A percentile compares a stretch with the other conserved stretches of the same genome.
These are phyloP conservation scores for Ceriops decandra DNA, from an alignment of 345 rosid species.

Conservation along the genomic window DNA sequence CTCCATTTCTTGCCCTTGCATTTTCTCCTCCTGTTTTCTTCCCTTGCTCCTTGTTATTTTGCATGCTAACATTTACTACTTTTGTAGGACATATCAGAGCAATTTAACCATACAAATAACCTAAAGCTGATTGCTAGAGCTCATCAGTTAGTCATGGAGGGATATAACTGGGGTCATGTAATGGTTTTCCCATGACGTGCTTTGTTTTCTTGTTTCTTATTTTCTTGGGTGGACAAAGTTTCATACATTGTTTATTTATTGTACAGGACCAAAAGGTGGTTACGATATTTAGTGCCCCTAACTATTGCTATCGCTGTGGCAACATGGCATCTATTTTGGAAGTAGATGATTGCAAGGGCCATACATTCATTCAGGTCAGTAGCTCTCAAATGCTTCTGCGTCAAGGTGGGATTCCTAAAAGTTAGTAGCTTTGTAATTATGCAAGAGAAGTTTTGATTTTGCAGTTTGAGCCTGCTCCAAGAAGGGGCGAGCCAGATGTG, in stretches of 20 bases:
- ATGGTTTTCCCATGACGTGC: constrained; percentile 15
- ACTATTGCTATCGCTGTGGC: constrained; percentile 96
- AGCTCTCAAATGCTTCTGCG: background rate
- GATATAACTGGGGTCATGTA: constrained; percentile 98
- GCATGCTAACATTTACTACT: constrained; percentile 5
- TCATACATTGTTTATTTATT: constrained; percentile 1
- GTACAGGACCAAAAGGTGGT: constrained; percentile 93
- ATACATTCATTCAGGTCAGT: constrained; percentile 89
- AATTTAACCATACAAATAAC: constrained; percentile 83
- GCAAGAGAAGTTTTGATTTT: background rate
- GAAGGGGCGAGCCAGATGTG: constrained; percentile 97
- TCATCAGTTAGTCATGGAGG: constrained; percentile 96
- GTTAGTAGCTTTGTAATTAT: background rate
- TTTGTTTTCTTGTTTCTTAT: background rate
- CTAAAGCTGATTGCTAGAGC: constrained; percentile 92
- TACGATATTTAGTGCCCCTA: constrained; percentile 94
- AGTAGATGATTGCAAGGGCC: constrained; percentile 90
- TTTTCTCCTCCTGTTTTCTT: background rate
- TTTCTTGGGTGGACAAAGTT: constrained; percentile 4
- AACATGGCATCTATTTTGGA: constrained; percentile 96
- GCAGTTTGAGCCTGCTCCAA: constrained; percentile 98
- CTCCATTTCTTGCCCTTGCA: background rate
- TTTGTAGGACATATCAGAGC: constrained; percentile 88
- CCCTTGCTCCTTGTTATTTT: background rate
- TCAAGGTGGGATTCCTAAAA: background rate